A percentile compares a stretch with the other conserved stretches of the same genome.
These are phyloP conservation scores for Neurospora sp. DNA, from an alignment of 2,329 filamentous ascomycete genomes.

Conservation along the genomic window DNA sequence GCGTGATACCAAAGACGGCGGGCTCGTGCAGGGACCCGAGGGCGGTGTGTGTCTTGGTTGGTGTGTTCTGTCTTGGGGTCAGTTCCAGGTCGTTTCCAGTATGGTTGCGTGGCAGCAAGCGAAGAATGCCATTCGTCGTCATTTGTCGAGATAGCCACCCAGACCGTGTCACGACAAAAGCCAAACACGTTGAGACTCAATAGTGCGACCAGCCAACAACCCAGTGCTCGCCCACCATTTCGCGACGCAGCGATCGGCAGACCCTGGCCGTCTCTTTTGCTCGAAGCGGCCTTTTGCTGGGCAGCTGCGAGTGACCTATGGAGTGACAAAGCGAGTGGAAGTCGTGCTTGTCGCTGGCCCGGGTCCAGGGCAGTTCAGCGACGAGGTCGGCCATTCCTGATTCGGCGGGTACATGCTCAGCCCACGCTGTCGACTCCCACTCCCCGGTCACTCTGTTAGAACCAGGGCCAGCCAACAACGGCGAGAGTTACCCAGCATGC, in stretches of 20 bases:
- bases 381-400: background rate
- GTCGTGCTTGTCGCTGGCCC: background rate
- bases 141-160: conserved; percentile 5
- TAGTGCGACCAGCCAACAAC: background rate
- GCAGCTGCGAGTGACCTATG: conserved; percentile 1
- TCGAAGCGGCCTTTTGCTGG: background rate
- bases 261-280: conserved; percentile 4
- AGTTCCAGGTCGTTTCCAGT: conserved; percentile 1
- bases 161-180: conserved; percentile 9
- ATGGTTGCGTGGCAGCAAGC: conserved; percentile 10
- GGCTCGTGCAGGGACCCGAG: background rate
- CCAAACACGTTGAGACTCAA: conserved; percentile 6
- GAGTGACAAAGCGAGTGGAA: background rate
- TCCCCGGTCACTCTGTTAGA: background rate
- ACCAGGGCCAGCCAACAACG: background rate
- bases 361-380: background rate
- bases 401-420: background rate
- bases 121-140: conserved; percentile 17
- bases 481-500: background rate
- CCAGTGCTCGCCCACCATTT: conserved; percentile 12
- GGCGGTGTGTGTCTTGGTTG: conserved; percentile 9
- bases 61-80: background rate
- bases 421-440: background rate
- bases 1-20: background rate
- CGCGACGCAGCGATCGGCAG: conserved; percentile 9